A percentile compares a stretch with the other conserved stretches of the same genome.
phyloP scores from a whole-genome alignment of 768 basidiomycete species.

The Lactarius psammicola region DNA sequence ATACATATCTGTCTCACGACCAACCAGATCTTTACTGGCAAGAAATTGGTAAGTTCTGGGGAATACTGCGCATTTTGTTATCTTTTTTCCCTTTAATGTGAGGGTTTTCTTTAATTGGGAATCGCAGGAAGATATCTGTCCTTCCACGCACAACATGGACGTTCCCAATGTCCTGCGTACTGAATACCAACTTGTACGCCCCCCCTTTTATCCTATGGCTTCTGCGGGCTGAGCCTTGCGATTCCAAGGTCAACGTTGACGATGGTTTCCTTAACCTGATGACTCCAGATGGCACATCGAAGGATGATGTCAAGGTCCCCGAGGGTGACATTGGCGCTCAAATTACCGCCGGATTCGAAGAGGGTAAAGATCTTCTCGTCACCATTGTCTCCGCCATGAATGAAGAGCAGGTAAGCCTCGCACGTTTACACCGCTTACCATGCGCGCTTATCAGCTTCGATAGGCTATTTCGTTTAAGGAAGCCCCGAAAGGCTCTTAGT shows the following conservation, averaged over 20 bases:
- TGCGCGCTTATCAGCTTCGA: slow-evolving; percentile 8
- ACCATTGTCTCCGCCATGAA: slow-evolving; percentile 88
- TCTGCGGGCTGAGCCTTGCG: slow-evolving; percentile 4
- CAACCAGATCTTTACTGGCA: slow-evolving; percentile 92
- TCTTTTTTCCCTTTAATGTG: slow-evolving; percentile 14
- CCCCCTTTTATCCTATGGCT: background rate
- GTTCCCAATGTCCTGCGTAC: slow-evolving; percentile 89
- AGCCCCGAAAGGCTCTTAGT: slow-evolving; percentile 62
- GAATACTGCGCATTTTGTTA: slow-evolving; percentile 15
- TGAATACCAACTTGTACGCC: slow-evolving; percentile 83
- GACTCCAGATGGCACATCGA: slow-evolving; percentile 70
- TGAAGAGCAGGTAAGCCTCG: slow-evolving; percentile 70
- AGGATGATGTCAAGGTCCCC: slow-evolving; percentile 94
- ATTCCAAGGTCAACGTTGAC: slow-evolving; percentile 74
- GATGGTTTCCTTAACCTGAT: slow-evolving; percentile 96
- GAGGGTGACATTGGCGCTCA: slow-evolving; percentile 77
- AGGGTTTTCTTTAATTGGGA: slow-evolving; percentile 6
- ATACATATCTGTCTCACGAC: slow-evolving; percentile 26
- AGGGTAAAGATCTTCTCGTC: slow-evolving; percentile 83
- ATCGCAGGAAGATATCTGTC: slow-evolving; percentile 84
- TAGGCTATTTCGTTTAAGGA: slow-evolving; percentile 87
- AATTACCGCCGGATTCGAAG: slow-evolving; percentile 71
- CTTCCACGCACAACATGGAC: slow-evolving; percentile 99
- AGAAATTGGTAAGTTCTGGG: slow-evolving; percentile 76
- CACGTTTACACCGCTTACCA: background rate